These are phyloP conservation scores for Aspergillus brunneoviolaceus DNA, from an alignment of 2,329 filamentous ascomycete species.

Conservation along the genomic window DNA sequence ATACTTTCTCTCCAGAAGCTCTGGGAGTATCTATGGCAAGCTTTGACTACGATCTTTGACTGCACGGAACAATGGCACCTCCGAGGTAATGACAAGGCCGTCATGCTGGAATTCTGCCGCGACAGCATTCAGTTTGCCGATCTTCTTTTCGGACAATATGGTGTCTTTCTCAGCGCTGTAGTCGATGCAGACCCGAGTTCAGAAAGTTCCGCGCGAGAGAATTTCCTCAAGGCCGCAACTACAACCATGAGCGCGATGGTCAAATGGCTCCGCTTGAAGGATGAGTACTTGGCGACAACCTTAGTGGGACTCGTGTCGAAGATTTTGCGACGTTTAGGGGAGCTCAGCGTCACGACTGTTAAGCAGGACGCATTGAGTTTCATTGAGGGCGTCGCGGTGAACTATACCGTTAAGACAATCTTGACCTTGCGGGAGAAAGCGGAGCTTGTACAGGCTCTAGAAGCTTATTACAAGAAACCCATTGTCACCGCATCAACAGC, in stretches of 20 bases:
- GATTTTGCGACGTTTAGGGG: constrained; percentile 76
- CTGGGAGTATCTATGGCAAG: constrained; percentile 83
- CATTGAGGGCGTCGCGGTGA: constrained; percentile 55
- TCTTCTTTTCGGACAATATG: constrained; percentile 78
- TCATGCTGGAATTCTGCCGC: constrained; percentile 90
- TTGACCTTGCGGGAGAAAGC: constrained; percentile 79
- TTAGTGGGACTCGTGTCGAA: constrained; percentile 81
- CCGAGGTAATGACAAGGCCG: constrained; percentile 64
- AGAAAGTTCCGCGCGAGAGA: constrained; percentile 45
- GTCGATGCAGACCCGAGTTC: constrained; percentile 45
- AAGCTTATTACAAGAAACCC: constrained; percentile 50
- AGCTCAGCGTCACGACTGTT: constrained; percentile 69
- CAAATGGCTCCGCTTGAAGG: constrained; percentile 86
- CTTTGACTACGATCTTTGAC: constrained; percentile 75
- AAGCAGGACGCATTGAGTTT: constrained; percentile 64
- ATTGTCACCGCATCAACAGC: constrained; percentile 44
- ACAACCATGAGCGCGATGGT: constrained; percentile 67
- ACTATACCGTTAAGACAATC: constrained; percentile 69
- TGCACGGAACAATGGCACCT: constrained; percentile 82
- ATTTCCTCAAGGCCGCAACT: constrained; percentile 65
- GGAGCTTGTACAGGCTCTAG: constrained; percentile 67
- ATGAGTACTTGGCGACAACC: constrained; percentile 78
- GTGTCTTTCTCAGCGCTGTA: constrained; percentile 73
- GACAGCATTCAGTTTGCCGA: constrained; percentile 95
- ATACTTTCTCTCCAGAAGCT: constrained; percentile 68